Percentiles rank a stretch among this genome's conserved stretches.
phyloP scores from a whole-genome alignment of 1,284 basidiomycete genomes.

The Sanghuangporus baumii region DNA sequence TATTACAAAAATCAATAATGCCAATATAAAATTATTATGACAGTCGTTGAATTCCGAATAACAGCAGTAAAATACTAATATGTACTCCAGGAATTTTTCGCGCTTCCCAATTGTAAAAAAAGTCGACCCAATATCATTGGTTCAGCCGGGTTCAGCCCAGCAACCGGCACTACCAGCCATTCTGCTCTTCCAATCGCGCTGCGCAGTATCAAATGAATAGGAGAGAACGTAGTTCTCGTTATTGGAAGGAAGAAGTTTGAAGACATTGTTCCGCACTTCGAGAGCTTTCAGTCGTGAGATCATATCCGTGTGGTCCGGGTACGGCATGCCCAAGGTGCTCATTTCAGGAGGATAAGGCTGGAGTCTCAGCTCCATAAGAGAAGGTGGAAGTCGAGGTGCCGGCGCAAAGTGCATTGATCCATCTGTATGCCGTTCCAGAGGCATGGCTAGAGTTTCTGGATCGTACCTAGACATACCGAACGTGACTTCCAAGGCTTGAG shows the following conservation, averaged over 20 bases:
- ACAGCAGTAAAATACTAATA: background rate
- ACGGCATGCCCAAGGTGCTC: conserved; percentile 14
- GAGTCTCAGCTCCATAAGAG: conserved; percentile 11
- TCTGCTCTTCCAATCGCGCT: conserved; percentile 14
- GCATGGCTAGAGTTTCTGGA: conserved; percentile 13
- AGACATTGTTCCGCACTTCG: background rate
- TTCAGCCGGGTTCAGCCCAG: conserved; percentile 2
- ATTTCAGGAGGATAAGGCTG: conserved; percentile 17
- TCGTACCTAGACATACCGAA: conserved; percentile 14
- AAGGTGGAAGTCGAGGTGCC: conserved; percentile 10
- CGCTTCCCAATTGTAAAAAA: background rate
- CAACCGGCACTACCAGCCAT: conserved; percentile 16
- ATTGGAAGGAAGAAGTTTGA: conserved; percentile 16
- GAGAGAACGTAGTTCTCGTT: conserved; percentile 16
- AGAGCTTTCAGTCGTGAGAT: conserved; percentile 8
- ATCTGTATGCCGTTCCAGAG: conserved; percentile 6
- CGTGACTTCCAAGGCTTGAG: conserved; percentile 15
- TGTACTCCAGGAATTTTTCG: background rate
- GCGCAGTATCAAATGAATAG: conserved; percentile 16
- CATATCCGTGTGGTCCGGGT: conserved; percentile 17
- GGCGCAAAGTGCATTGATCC: conserved; percentile 2
- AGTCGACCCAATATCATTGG: background rate
- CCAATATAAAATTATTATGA: background rate
- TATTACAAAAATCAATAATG: no score
- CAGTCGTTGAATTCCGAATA: background rate